Percentiles rank a stretch among this genome's conserved stretches.
Evolutionary conservation across 2,329 filamentous ascomycete species (phyloP).

Genomic region (Hymenoscyphus linearis): DNA sequence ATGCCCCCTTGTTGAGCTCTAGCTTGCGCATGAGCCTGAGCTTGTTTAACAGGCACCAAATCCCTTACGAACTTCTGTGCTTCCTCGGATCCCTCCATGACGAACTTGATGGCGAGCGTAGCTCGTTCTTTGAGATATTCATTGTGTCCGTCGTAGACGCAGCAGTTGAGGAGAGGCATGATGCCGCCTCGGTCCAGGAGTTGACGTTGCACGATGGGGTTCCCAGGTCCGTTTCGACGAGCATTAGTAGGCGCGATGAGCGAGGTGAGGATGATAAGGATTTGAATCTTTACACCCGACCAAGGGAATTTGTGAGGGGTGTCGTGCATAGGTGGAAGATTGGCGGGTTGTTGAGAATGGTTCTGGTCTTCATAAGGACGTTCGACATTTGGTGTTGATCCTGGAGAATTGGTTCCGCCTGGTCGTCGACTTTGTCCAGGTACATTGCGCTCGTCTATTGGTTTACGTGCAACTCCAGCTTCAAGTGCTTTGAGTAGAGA

Average conservation of each 20-base stretch:
- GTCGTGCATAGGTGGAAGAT: constrained; percentile 52
- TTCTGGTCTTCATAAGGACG: constrained; percentile 53
- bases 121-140: constrained; percentile 90
- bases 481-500: constrained; percentile 84
- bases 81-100: constrained; percentile 68
- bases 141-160: constrained; percentile 86
- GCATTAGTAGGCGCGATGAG: constrained; percentile 76
- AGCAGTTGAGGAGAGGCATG: constrained; percentile 82
- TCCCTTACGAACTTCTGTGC: constrained; percentile 68
- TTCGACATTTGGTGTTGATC: constrained; percentile 46
- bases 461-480: constrained; percentile 77
- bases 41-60: constrained; percentile 29
- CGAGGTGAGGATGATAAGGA: constrained; percentile 83
- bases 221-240: constrained; percentile 54
- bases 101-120: constrained; percentile 81
- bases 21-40: constrained; percentile 22
- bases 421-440: constrained; percentile 36
- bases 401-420: not conserved
- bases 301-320: constrained; percentile 60
- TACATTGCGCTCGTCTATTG: constrained; percentile 47
- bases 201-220: constrained; percentile 77
- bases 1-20: constrained; percentile 5
- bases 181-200: constrained; percentile 82
- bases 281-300: constrained; percentile 81
- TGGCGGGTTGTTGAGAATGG: constrained; percentile 38